Evolutionary conservation across 176 grass and related monocot genomes (phyloP).

Genomic region (Guadua angustifolia): DNA sequence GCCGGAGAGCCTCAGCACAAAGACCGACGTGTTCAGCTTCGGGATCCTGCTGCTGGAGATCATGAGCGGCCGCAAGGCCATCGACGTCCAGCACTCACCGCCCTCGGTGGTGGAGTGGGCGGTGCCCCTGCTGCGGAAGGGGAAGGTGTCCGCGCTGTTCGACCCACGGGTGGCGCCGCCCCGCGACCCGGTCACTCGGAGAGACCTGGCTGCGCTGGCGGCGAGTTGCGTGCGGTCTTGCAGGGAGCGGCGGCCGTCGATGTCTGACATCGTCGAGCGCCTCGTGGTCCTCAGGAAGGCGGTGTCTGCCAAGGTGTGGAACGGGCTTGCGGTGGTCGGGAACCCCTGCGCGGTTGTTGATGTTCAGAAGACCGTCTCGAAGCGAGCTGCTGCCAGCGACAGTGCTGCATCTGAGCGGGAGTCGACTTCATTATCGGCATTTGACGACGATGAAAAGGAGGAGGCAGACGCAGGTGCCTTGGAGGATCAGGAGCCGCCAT

Average conservation of each 20-base stretch:
- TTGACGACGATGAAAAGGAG: conserved; percentile 58
- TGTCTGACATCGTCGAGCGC: conserved; percentile 79
- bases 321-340: conserved; percentile 72
- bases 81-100: conserved; percentile 92
- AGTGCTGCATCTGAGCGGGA: conserved; percentile 43
- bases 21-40: conserved; percentile 99
- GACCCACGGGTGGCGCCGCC: conserved; percentile 77
- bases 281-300: conserved; percentile 66
- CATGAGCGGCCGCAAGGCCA: conserved; percentile 93
- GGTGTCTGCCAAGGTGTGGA: conserved; percentile 72
- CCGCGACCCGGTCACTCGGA: conserved; percentile 53
- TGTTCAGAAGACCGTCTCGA: conserved; percentile 66
- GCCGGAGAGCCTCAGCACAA: conserved; percentile 94
- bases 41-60: conserved; percentile 98
- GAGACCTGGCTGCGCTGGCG: conserved; percentile 75
- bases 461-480: conserved; percentile 30
- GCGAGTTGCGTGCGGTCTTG: conserved; percentile 83
- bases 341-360: conserved; percentile 93
- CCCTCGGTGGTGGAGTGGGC: conserved; percentile 98
- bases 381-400: conserved; percentile 46
- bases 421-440: conserved; percentile 45
- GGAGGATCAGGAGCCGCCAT: conserved; percentile 53
- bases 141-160: conserved; percentile 71
- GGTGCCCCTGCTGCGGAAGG: conserved; percentile 76
- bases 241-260: conserved; percentile 77